Conservation (phyloP, 495 filamentous ascomycete species). For the Paragyromitra xinjiangensis region DNA sequence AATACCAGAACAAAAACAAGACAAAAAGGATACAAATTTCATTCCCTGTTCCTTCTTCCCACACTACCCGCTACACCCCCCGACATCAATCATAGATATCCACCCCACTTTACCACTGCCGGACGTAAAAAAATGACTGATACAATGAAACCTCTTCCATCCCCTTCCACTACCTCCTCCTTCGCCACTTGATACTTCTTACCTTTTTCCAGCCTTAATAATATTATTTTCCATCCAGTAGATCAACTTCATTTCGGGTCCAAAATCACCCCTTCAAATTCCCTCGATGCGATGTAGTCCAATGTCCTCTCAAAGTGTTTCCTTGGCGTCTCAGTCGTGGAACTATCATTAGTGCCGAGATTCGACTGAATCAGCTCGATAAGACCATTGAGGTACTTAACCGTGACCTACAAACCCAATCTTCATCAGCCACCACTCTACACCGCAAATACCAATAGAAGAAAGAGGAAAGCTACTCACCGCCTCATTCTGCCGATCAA, state of each 20-base stretch:
- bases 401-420: conserved; percentile 74
- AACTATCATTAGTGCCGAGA: conserved; percentile 78
- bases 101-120: conserved; percentile 3
- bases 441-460: neutral
- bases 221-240: neutral
- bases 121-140: conserved; percentile 16
- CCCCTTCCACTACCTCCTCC: neutral
- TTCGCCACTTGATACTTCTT: neutral
- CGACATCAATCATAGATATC: conserved; percentile 19
- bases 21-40: conserved; percentile 29
- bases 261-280: conserved; percentile 89
- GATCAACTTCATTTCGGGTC: conserved; percentile 58
- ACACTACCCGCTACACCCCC: neutral
- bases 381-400: conserved; percentile 96
- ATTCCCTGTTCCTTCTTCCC: conserved; percentile 13
- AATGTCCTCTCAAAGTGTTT: conserved; percentile 93
- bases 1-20: conserved; percentile 32
- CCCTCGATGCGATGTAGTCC: conserved; percentile 87
- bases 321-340: conserved; percentile 81
- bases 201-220: neutral
- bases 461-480: conserved; percentile 62
- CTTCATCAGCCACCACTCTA: conserved; percentile 33
- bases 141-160: conserved; percentile 7
- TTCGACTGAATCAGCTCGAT: conserved; percentile 99
- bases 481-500: conserved; percentile 98